Evolutionary conservation across 1,284 basidiomycete genomes (phyloP), one percentile per base, ranked within the genome.

Genomic region (Heterobasidion annosum): DNA sequence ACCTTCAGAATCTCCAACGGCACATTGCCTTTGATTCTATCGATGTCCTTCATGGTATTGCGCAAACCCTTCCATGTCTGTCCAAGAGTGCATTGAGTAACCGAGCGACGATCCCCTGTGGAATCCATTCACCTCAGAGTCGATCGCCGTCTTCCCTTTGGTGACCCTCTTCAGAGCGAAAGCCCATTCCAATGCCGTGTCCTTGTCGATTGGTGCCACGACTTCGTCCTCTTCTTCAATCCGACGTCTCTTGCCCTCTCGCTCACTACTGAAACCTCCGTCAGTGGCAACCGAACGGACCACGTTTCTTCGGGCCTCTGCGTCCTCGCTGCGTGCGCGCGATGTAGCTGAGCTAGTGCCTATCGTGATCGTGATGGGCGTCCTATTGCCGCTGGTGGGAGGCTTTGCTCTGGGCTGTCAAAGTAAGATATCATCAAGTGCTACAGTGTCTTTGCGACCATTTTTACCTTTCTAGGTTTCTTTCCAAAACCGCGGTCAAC

Each of bases 81-180:
- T 33, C 13, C 19, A 15, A 32, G 13, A 35, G n/a, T 42, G 13
- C 13, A 25, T 42, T 6, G 40, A 13, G 12, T 19, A 10, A 13
- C 15, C 35, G 32, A 6, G 19, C 50, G n/a, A 50, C 13, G 13
- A n/a, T 19, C 16, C 48, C 10, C 34, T 8, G 6, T 7, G 25
- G 4, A 13, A 34, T 6, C n/a, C 25, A 34, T 33, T 12, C 13
- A 51, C 50, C 37, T 42, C 37, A 9, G n/a, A 40, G 34, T 55
- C 48, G 37, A 53, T n/a, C 12, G 8, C 37, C 37, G 40, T 52
- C 42, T 60, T 60, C 8, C 59, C 59, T 50, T 60, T 60, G 25
- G 55, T 56, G 15, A 60, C 49, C 6, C 52, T 59, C 8, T 60
- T 58, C 10, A 60, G 15, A 18, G 54, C 53, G 7, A 44, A 56